These are phyloP conservation scores for Metahyphopichia silvanorum DNA, from an alignment of 805 yeast genomes.

Conservation along the genomic window DNA sequence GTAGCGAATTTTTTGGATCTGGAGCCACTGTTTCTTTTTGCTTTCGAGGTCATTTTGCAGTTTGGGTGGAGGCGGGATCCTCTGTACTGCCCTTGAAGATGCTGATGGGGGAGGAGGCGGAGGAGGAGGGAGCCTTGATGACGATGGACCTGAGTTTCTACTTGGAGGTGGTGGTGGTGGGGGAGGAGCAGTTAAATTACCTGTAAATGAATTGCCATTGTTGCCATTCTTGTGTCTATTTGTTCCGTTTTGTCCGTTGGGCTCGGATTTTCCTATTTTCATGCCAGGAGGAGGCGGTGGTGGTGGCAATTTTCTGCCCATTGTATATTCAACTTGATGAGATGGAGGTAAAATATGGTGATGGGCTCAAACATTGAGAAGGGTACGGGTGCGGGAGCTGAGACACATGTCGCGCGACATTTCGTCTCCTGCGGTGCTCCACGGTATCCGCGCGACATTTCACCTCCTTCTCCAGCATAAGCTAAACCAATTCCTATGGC, in stretches of 20 bases:
- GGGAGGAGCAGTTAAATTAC: conserved; percentile 16
- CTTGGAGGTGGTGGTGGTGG: too few relatives aligned
- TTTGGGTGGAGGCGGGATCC: conserved; percentile 3
- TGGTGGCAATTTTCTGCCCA: conserved; percentile 20
- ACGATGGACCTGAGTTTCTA: conserved; percentile 5
- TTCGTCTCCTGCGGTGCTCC: too few relatives aligned
- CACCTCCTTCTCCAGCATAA: too few relatives aligned
- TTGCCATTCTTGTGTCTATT: too few relatives aligned
- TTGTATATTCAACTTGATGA: background rate
- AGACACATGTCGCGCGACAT: too few relatives aligned
- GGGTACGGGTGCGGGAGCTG: too few relatives aligned
- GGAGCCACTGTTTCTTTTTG: conserved; percentile 60
- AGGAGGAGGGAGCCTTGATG: conserved; percentile 17
- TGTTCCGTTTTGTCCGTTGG: conserved; percentile 3
- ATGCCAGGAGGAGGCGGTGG: conserved; percentile 37
- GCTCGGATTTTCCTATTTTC: conserved; percentile 2
- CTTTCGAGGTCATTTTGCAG: conserved; percentile 23
- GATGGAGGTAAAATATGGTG: too few relatives aligned
- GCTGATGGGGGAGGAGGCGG: conserved; percentile 31
- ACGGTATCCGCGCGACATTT: too few relatives aligned
- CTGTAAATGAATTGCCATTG: too few relatives aligned
- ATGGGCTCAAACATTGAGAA: too few relatives aligned
- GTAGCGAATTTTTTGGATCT: conserved; percentile 58
- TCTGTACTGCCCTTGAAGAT: conserved; percentile 9
- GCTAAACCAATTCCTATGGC: too few relatives aligned